Percentiles rank a stretch among this genome's conserved stretches.
Conservation (phyloP, 345 rosid species). For the Camelina neglecta region DNA sequence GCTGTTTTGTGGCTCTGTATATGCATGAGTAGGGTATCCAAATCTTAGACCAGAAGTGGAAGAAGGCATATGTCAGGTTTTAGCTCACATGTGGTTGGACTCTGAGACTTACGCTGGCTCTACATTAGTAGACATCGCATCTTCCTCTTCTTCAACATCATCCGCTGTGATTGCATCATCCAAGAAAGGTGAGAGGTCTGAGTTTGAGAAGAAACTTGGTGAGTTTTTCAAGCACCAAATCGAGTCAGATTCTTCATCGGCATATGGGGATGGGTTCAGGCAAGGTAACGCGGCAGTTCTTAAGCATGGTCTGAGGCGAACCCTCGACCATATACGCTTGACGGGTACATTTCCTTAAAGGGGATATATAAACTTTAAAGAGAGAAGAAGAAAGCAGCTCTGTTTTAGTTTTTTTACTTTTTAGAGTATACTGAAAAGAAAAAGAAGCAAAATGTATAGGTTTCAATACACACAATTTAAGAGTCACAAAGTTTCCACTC, state of each 20-base stretch:
- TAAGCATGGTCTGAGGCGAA: conserved; percentile 67
- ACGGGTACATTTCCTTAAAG: conserved; percentile 76
- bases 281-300: conserved; percentile 72
- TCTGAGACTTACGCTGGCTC: conserved; percentile 68
- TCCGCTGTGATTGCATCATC: conserved; percentile 60
- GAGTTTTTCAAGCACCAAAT: conserved; percentile 90
- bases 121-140: conserved; percentile 48
- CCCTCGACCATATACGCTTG: conserved; percentile 85
- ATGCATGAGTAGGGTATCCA: conserved; percentile 65
- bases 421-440: conserved; percentile 37
- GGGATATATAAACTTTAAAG: not conserved
- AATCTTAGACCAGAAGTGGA: conserved; percentile 90
- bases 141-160: conserved; percentile 62
- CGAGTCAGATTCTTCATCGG: conserved; percentile 74
- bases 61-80: conserved; percentile 97
- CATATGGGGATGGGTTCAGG: conserved; percentile 94
- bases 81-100: conserved; percentile 98
- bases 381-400: not conserved
- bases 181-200: conserved; percentile 86
- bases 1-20: conserved; percentile 4
- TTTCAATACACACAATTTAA: conserved; percentile 21
- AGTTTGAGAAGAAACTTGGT: conserved; percentile 92
- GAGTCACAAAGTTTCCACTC: conserved; percentile 17
- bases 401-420: conserved; percentile 7
- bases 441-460: conserved; percentile 35